Evolutionary conservation across 331 rosid genomes (phyloP).

Genomic region (Rhamnella rubrinervis): DNA sequence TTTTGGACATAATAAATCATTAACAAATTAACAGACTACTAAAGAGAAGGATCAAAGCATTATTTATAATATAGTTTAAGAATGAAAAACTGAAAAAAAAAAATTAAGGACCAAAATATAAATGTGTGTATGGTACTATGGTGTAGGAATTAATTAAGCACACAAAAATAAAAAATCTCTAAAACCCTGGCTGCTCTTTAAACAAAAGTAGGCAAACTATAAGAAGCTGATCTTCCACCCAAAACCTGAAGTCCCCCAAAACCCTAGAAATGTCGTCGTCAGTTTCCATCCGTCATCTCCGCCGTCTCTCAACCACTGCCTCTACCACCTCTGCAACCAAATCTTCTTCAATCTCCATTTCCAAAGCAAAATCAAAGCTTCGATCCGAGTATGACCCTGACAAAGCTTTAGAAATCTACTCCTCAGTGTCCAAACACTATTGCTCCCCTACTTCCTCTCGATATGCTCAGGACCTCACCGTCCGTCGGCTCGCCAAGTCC

Average conservation of each 20-base stretch:
- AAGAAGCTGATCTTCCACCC: neutral
- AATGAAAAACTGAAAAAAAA: no score
- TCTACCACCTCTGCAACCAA: neutral
- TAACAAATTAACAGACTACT: no score
- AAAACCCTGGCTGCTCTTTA: slow-evolving; percentile 20
- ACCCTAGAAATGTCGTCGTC: slow-evolving; percentile 46
- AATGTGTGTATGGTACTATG: no score
- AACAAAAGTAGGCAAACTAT: no score
- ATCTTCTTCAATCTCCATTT: slow-evolving; percentile 46
- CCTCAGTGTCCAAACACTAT: slow-evolving; percentile 45
- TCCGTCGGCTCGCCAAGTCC: slow-evolving; percentile 61
- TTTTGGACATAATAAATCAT: no score
- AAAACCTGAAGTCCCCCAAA: slow-evolving; percentile 1
- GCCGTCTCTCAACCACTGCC: slow-evolving; percentile 40
- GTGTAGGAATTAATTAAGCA: no score
- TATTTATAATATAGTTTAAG: no score
- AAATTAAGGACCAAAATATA: no score
- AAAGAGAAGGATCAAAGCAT: no score
- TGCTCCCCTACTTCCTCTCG: slow-evolving; percentile 54
- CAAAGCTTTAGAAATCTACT: slow-evolving; percentile 58
- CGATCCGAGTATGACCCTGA: slow-evolving; percentile 57
- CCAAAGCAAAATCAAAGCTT: slow-evolving; percentile 51
- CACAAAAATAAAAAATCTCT: neutral
- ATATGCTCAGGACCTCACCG: slow-evolving; percentile 58
- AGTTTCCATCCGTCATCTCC: slow-evolving; percentile 35